phyloP scores from a whole-genome alignment of 352 stramenopile genomes.

The Elongisporangium prolatum region DNA sequence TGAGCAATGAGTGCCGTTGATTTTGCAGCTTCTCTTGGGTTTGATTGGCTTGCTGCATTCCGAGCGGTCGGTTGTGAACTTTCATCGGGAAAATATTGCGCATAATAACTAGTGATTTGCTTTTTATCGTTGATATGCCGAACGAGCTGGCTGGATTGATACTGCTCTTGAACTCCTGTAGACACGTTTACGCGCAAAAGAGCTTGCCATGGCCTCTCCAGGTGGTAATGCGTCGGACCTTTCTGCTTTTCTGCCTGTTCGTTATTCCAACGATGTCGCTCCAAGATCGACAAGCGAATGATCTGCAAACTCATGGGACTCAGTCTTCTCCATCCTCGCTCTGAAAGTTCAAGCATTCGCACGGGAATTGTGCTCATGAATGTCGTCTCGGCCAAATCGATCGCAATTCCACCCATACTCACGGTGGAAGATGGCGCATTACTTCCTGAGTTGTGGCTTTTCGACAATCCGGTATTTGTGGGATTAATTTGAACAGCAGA shows the following conservation, averaged over 20 bases:
- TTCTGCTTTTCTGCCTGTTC: conserved; percentile 24
- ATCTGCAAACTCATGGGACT: conserved; percentile 30
- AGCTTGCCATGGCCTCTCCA: conserved; percentile 49
- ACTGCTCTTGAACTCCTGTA: conserved; percentile 16
- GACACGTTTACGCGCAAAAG: conserved; percentile 2
- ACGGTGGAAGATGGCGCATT: neutral
- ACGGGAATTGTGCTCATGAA: conserved; percentile 63
- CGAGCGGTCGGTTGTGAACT: neutral
- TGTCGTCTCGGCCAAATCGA: conserved; percentile 31
- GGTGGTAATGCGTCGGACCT: conserved; percentile 29
- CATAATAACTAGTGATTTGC: neutral
- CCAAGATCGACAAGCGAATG: conserved; percentile 42
- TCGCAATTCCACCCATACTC: neutral
- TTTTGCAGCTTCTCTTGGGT: neutral
- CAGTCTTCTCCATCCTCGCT: conserved; percentile 57
- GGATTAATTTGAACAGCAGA: neutral
- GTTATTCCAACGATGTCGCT: conserved; percentile 59
- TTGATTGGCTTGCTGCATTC: neutral
- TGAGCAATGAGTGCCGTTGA: neutral
- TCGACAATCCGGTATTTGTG: neutral
- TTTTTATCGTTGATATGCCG: conserved; percentile 51
- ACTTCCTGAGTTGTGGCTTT: neutral
- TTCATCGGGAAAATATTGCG: neutral
- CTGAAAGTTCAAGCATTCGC: conserved; percentile 56
- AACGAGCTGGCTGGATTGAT: conserved; percentile 35